phyloP scores from a whole-genome alignment of 306 rosid genomes.

The Arachis hypogaea region DNA sequence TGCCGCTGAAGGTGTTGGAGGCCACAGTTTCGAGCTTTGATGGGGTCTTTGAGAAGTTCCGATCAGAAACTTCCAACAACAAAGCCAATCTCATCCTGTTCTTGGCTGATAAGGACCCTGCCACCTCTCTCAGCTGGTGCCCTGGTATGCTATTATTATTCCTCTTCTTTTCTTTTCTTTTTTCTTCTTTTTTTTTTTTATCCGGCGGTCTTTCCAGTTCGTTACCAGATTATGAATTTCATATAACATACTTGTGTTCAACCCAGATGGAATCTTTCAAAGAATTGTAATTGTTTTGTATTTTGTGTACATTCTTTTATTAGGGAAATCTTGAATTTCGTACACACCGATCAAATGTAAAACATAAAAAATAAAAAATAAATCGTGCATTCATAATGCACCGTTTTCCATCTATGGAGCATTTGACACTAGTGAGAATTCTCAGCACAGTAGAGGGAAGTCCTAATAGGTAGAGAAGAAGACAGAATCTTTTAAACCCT shows the following conservation, averaged over 20 bases:
- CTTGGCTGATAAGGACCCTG: conserved; percentile 83
- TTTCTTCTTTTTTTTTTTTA: neutral
- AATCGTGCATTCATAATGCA: neutral
- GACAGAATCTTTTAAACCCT: neutral
- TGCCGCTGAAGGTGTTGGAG: conserved; percentile 65
- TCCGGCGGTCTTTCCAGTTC: too few relatives aligned
- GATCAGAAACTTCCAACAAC: conserved; percentile 57
- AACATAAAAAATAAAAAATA: too few relatives aligned
- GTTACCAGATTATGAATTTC: neutral
- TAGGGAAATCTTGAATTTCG: conserved; percentile 4
- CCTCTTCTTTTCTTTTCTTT: neutral
- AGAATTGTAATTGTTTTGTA: neutral
- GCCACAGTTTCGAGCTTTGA: conserved; percentile 68
- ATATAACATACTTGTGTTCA: neutral
- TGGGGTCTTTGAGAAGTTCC: conserved; percentile 65
- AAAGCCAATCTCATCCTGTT: conserved; percentile 77
- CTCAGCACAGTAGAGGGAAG: neutral
- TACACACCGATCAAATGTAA: too few relatives aligned
- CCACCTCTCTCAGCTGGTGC: conserved; percentile 91
- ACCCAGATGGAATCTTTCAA: neutral
- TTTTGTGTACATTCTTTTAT: neutral
- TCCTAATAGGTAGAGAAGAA: neutral
- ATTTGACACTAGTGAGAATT: neutral
- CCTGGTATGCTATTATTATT: conserved; percentile 53
- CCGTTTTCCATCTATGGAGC: neutral